These are phyloP conservation scores for Phytophthora pisi DNA, from an alignment of 352 stramenopile genomes.

Conservation along the genomic window DNA sequence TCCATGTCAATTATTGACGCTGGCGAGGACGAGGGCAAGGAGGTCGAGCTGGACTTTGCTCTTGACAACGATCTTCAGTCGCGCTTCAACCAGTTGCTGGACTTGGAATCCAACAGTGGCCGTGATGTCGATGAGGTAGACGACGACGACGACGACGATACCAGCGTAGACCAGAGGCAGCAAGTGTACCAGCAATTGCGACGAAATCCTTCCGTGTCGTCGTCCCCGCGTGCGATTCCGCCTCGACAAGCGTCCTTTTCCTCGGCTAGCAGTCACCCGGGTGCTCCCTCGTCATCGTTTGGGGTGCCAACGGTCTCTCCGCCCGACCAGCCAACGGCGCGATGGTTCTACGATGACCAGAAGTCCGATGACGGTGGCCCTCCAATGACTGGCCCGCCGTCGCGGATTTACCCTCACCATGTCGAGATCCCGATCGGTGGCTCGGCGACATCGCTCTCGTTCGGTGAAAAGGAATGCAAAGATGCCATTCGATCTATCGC, in stretches of 20 bases:
- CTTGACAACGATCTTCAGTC: constrained; percentile 78
- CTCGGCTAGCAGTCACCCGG: constrained; percentile 56
- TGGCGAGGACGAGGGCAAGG: constrained; percentile 69
- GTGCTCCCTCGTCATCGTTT: constrained; percentile 50
- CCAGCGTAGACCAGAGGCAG: constrained; percentile 1
- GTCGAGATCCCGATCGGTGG: constrained; percentile 88
- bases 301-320: constrained; percentile 54
- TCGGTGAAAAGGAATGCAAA: constrained; percentile 84
- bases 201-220: constrained; percentile 32
- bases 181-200: constrained; percentile 3
- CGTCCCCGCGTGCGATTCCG: constrained; percentile 53
- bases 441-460: constrained; percentile 81
- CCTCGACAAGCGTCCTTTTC: constrained; percentile 59
- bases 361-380: constrained; percentile 35
- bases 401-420: constrained; percentile 85
- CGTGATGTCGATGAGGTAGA: constrained; percentile 31
- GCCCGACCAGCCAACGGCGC: constrained; percentile 72
- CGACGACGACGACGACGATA: constrained; percentile 40
- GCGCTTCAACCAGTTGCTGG: constrained; percentile 74
- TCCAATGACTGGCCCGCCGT: constrained; percentile 55
- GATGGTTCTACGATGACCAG: constrained; percentile 82
- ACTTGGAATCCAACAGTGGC: constrained; percentile 59
- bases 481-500: constrained; percentile 76
- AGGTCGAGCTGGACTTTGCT: constrained; percentile 85
- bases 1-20: constrained; percentile 86